Conservation (phyloP, 2,329 filamentous ascomycete species). For the Neocatenulostroma microsporum region DNA sequence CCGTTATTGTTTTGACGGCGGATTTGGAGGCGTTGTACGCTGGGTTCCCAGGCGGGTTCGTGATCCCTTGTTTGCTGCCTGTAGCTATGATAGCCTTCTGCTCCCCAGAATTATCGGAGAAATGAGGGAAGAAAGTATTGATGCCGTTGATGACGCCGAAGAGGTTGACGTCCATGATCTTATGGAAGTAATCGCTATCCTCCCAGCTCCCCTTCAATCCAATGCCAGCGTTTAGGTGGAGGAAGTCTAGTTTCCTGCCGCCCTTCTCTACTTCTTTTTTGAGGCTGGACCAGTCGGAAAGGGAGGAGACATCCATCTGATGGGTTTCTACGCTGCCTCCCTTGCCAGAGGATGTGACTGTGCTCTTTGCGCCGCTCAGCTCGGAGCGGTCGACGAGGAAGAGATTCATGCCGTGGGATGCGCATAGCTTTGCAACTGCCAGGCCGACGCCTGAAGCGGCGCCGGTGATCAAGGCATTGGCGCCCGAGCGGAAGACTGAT, state of each 20-base stretch:
- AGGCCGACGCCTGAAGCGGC: constrained; percentile 71
- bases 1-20: constrained; percentile 64
- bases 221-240: constrained; percentile 68
- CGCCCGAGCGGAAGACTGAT: constrained; percentile 25
- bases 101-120: constrained; percentile 34
- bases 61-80: constrained; percentile 81
- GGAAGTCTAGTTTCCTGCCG: constrained; percentile 53
- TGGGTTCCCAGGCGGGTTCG: constrained; percentile 73
- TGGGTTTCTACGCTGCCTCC: constrained; percentile 41
- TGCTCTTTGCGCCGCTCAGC: constrained; percentile 44
- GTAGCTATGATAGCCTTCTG: constrained; percentile 64
- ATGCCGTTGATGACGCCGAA: constrained; percentile 71
- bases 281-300: constrained; percentile 52
- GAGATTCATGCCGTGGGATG: constrained; percentile 61
- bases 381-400: constrained; percentile 57
- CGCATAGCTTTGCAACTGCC: constrained; percentile 63
- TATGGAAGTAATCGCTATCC: constrained; percentile 54
- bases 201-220: constrained; percentile 45
- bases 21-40: constrained; percentile 79
- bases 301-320: constrained; percentile 54
- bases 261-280: constrained; percentile 41
- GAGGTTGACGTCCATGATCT: constrained; percentile 54
- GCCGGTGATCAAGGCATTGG: constrained; percentile 68
- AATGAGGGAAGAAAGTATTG: constrained; percentile 56
- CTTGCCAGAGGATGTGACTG: constrained; percentile 17